Conservation (phyloP, 1,284 basidiomycete species). For the Boletus semigastroideus region DNA sequence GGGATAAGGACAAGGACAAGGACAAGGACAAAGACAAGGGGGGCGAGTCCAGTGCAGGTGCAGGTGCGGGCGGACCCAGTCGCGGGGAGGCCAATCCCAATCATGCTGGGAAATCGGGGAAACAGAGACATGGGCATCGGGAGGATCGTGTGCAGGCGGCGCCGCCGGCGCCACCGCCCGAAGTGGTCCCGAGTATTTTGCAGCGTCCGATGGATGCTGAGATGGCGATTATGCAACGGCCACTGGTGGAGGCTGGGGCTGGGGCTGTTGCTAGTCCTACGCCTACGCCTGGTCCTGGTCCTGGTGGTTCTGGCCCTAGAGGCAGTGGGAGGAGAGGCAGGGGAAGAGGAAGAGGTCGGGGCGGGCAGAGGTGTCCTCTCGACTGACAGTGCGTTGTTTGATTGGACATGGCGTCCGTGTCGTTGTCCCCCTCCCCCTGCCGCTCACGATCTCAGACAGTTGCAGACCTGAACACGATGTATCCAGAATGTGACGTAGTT, state of each 20-base stretch:
- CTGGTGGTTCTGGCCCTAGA: neutral
- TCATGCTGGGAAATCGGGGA: constrained; percentile 17
- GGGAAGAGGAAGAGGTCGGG: neutral
- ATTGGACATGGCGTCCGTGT: no score
- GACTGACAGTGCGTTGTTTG: neutral
- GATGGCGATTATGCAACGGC: constrained; percentile 13
- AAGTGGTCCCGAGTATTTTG: constrained; percentile 34
- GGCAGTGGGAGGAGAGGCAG: neutral
- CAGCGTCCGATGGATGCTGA: constrained; percentile 27
- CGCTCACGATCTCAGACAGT: no score
- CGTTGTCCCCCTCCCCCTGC: no score
- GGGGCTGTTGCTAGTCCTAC: constrained; percentile 3
- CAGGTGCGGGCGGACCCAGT: neutral
- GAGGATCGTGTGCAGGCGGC: constrained; percentile 1
- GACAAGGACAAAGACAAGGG: constrained; percentile 12
- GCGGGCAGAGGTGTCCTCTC: neutral
- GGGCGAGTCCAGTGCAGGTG: neutral
- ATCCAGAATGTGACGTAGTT: no score
- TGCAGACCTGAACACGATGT: no score
- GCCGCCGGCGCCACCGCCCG: neutral
- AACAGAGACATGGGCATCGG: constrained; percentile 17
- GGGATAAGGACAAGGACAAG: constrained; percentile 17
- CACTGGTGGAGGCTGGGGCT: constrained; percentile 11
- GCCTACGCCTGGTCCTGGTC: neutral
- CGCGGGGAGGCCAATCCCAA: neutral